Base-by-base conservation (phyloP, 345 rosid genomes). In the Gossypium stocksii region DNA sequence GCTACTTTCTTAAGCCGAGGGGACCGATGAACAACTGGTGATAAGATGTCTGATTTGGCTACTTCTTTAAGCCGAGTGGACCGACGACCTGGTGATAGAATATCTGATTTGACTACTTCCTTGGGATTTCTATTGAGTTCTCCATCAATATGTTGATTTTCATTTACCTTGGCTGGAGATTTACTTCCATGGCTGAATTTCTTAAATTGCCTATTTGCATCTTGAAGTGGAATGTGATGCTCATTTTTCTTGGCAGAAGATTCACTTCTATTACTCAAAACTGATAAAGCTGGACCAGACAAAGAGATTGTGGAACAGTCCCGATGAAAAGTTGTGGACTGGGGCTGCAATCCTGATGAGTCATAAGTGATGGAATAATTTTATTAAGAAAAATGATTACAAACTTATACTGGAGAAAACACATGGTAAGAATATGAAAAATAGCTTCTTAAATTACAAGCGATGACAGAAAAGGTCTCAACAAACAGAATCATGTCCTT, bases 241-340 rank as follows among this genome's bases (percentile, higher is more conserved):
- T 81, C 73, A 77, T 80, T 78, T 78, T 72, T 84, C 79, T 71
- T 83, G 61, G 71, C 76, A 66, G 91, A 81, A 81, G 88, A 80
- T 77, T 82, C 92, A 77, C 81, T 86, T 78, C 72, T 78, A 23
- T 88, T 88, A 52, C 83, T 85, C 62, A 90, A 85, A 74, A 81
- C 75, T 75, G 98, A 87, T 29, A 77, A 25, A 70, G 56, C 81
- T 58, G 97, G 97, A 74, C 90, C 97, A 80, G 92, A 91, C 60
- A 78, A 56, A 77, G 92, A 83, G 66, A 90, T 71, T 65, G 85
- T 70, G 44, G 88, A 76, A 38, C 83, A 83, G 70, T 89, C 92
- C 78, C 90, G 96, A 65, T 66, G 80, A 77, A 79, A 76, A 72
- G 78, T 74, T 58, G 76, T 64, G 17, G 80, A 77, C 43, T 70